These are phyloP conservation scores for Thalassiosira sp. DNA, from an alignment of 352 stramenopile genomes.

Conservation along the genomic window DNA sequence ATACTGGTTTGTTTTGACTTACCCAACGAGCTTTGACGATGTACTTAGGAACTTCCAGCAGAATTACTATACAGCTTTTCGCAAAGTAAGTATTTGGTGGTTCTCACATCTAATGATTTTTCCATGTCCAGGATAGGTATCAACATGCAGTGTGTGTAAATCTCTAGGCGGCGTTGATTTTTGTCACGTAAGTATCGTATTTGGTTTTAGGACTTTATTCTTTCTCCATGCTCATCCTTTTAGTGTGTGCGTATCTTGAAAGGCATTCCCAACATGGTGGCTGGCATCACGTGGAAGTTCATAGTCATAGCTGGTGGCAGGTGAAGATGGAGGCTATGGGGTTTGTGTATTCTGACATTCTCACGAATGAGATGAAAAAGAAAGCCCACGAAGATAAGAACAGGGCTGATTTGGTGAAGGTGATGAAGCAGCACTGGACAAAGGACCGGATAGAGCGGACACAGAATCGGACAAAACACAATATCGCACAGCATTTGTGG, in stretches of 20 bases:
- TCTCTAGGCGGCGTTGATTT: constrained; percentile 33
- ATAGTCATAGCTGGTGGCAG: constrained; percentile 81
- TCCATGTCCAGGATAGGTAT: too few relatives aligned
- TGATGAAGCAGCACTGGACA: too few relatives aligned
- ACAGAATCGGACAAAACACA: constrained; percentile 15
- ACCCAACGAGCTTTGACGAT: background rate
- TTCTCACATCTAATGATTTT: constrained; percentile 45
- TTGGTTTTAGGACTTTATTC: constrained; percentile 5
- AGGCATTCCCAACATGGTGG: constrained; percentile 64
- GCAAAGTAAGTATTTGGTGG: constrained; percentile 32
- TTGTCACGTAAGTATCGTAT: constrained; percentile 29
- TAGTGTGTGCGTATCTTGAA: too few relatives aligned
- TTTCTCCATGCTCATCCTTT: too few relatives aligned
- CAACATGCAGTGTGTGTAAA: too few relatives aligned
- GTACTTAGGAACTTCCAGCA: constrained; percentile 61
- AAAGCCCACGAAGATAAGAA: constrained; percentile 48
- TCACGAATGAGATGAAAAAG: constrained; percentile 59
- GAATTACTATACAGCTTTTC: constrained; percentile 81
- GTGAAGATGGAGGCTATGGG: constrained; percentile 65
- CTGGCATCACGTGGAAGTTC: constrained; percentile 86
- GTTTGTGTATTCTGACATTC: constrained; percentile 69
- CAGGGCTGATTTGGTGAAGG: constrained; percentile 27
- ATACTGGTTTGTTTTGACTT: too few relatives aligned
- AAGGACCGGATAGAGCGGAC: too few relatives aligned
- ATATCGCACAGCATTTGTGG: constrained; percentile 48